Conservation (phyloP, 345 rosid genomes). For the Arabidopsis suecica region DNA sequence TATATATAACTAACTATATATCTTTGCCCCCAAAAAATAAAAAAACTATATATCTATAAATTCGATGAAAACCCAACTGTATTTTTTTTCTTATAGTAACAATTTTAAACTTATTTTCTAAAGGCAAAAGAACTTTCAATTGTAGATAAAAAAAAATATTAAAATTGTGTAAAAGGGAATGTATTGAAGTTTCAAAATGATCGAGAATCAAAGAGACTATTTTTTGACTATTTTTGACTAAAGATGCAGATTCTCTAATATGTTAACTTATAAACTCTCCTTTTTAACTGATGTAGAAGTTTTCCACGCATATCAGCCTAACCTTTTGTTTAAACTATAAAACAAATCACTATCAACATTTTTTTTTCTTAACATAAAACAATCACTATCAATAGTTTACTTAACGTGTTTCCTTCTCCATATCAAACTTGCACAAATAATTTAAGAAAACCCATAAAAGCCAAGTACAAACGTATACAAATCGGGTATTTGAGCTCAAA, state of each 20-base stretch:
- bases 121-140: neutral
- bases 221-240: neutral
- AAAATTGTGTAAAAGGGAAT: neutral
- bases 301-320: conserved; percentile 4
- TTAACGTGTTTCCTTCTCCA: conserved; percentile 30
- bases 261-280: neutral
- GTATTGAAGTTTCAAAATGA: neutral
- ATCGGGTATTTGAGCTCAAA: neutral
- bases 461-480: neutral
- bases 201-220: neutral
- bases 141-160: neutral
- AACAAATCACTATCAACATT: conserved; percentile 26
- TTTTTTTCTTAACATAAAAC: neutral
- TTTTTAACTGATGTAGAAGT: neutral
- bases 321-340: conserved; percentile 3
- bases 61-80: neutral
- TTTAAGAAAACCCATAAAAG: neutral
- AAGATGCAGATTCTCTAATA: neutral
- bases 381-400: conserved; percentile 3
- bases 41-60: neutral
- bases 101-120: too few species aligned
- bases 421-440: neutral
- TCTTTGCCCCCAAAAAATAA: too few species aligned
- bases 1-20: neutral
- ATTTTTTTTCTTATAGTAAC: neutral